Percentiles rank a stretch among this genome's conserved stretches.
These are phyloP conservation scores for Acanthamoeba royreba DNA, from an alignment of 208 protist genomes.

Conservation along the genomic window DNA sequence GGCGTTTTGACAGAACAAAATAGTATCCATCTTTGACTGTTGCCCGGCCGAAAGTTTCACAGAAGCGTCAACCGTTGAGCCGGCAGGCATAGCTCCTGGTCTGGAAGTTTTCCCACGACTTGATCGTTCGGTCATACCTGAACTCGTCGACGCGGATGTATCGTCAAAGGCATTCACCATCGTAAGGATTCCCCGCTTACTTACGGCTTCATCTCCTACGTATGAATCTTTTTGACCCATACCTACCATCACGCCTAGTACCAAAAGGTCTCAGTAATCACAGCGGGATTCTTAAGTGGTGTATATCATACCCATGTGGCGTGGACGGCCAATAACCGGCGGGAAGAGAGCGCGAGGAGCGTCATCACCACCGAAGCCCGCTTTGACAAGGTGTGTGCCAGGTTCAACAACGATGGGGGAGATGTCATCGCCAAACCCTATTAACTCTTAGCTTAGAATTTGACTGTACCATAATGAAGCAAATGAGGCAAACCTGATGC, in stretches of 20 bases:
- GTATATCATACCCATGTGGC: constrained; percentile 77
- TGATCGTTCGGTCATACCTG: not conserved
- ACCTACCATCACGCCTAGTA: constrained; percentile 89
- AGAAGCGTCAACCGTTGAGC: not conserved
- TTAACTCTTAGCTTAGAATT: not conserved
- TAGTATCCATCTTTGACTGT: not conserved
- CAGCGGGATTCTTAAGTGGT: not conserved
- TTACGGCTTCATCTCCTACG: constrained; percentile 90
- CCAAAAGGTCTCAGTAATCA: not conserved
- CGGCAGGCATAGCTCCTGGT: not conserved
- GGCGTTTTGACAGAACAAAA: not conserved
- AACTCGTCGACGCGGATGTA: too few relatives aligned
- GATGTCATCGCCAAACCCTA: constrained; percentile 17
- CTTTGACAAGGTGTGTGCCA: constrained; percentile 59
- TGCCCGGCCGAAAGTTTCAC: not conserved
- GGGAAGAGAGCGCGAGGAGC: constrained; percentile 95
- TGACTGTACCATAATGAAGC: not conserved
- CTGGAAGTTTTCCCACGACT: not conserved
- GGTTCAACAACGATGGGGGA: constrained; percentile 63
- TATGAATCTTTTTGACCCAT: constrained; percentile 90
- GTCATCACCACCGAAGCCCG: constrained; percentile 91
- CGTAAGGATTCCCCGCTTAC: constrained; percentile 82
- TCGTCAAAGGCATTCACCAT: not conserved
- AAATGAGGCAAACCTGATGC: too few relatives aligned
- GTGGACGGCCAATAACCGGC: constrained; percentile 93